Conservation (phyloP, 129 eudicot species). For the Calendula officinalis region DNA sequence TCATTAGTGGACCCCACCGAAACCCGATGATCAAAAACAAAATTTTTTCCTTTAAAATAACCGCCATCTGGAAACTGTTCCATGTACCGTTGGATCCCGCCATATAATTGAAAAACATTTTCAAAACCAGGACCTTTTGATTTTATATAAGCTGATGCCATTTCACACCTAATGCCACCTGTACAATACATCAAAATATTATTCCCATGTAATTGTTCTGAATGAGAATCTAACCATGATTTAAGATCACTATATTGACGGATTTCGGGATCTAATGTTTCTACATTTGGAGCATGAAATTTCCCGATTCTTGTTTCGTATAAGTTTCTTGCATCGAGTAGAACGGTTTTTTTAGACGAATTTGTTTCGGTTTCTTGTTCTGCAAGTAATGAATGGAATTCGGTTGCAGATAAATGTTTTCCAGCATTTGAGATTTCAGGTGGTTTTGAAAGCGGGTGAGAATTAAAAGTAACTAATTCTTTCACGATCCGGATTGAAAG, state of each 20-base stretch:
- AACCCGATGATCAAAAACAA: conserved; percentile 29
- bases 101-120: conserved; percentile 88
- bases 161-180: conserved; percentile 95
- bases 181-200: conserved; percentile 87
- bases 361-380: conserved; percentile 31
- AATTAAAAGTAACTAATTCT: conserved; percentile 77
- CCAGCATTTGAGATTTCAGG: conserved; percentile 86
- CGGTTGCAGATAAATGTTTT: conserved; percentile 72
- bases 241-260: conserved; percentile 96
- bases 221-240: conserved; percentile 73
- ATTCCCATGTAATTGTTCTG: conserved; percentile 72
- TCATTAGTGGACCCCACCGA: conserved; percentile 36
- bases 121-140: too few species aligned
- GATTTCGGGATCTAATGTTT: conserved; percentile 86
- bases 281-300: conserved; percentile 61
- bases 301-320: conserved; percentile 96
- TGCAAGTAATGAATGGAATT: conserved; percentile 69
- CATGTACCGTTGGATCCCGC: conserved; percentile 93
- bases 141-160: too few species aligned
- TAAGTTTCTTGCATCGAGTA: conserved; percentile 88
- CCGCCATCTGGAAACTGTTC: conserved; percentile 98
- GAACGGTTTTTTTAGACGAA: conserved; percentile 41
- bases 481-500: conserved; percentile 89
- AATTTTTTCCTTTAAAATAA: conserved; percentile 88
- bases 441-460: conserved; percentile 22